Percentiles rank a stretch among this genome's conserved stretches.
These are phyloP conservation scores for Fragosphaeria purpurea DNA, from an alignment of 2,329 filamentous ascomycete genomes.

Conservation along the genomic window DNA sequence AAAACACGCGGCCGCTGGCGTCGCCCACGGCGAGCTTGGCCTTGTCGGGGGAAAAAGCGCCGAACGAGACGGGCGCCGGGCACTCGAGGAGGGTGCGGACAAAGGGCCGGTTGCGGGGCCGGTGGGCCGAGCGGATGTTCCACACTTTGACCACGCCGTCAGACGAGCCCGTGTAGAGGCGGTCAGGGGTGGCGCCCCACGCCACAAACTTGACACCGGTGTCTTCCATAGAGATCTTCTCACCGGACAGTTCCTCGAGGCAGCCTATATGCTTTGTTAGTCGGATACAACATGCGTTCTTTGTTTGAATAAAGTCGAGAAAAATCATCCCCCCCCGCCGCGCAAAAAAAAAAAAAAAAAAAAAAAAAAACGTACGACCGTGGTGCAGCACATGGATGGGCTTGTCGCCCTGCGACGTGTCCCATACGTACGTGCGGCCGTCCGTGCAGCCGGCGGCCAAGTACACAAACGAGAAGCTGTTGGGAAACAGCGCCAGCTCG, in stretches of 20 bases:
- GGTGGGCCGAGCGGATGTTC: constrained; percentile 40
- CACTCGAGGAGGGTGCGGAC: constrained; percentile 45
- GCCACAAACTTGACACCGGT: constrained; percentile 54
- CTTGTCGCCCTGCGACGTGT: constrained; percentile 44
- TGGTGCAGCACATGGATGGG: constrained; percentile 48
- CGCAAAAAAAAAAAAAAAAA: background rate
- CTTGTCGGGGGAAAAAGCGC: constrained; percentile 47
- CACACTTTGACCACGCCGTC: constrained; percentile 55
- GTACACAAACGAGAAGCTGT: constrained; percentile 39
- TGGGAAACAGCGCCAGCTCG: constrained; percentile 49
- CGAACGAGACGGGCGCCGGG: constrained; percentile 46
- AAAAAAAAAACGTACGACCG: constrained; percentile 25
- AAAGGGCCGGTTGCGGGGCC: constrained; percentile 23
- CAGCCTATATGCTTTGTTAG: constrained; percentile 12
- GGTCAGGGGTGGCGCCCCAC: constrained; percentile 47
- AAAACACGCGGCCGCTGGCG: constrained; percentile 48
- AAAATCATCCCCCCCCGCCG: too few species aligned
- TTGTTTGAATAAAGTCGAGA: too few species aligned
- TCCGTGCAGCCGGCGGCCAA: constrained; percentile 53
- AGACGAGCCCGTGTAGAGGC: constrained; percentile 54
- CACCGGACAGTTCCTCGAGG: constrained; percentile 18
- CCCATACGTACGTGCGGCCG: constrained; percentile 54
- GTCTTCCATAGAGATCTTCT: constrained; percentile 33
- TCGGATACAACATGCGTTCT: background rate
- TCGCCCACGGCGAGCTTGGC: constrained; percentile 50